These are phyloP conservation scores for Boletus edulis DNA, from an alignment of 768 basidiomycete species.

Conservation along the genomic window DNA sequence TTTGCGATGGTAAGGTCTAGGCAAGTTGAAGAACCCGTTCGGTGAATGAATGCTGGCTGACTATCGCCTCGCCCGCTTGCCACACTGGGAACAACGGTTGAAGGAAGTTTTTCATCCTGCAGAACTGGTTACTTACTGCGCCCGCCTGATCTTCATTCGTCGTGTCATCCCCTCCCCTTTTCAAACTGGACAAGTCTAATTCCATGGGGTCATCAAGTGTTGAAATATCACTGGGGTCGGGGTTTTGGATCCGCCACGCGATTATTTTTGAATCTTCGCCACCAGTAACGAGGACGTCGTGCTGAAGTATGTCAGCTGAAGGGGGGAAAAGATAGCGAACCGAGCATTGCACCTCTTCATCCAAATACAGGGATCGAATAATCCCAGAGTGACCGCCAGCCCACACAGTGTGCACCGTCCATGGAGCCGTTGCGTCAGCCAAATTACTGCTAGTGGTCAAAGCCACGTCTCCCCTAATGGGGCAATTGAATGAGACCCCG, in stretches of 20 bases:
- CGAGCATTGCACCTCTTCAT: conserved; percentile 42
- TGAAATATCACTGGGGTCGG: background rate
- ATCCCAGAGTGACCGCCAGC: conserved; percentile 54
- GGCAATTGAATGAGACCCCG: background rate
- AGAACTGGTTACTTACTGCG: conserved; percentile 13
- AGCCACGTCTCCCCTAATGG: conserved; percentile 54
- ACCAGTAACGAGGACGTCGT: conserved; percentile 43
- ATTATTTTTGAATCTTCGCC: conserved; percentile 51
- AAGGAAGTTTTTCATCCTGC: background rate
- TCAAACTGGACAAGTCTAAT: conserved; percentile 7
- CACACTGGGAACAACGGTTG: conserved; percentile 8
- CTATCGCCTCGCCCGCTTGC: conserved; percentile 22
- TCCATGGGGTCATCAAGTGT: conserved; percentile 9
- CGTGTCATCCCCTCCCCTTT: conserved; percentile 24
- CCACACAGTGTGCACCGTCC: conserved; percentile 54
- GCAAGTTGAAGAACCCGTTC: background rate
- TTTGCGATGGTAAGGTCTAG: background rate
- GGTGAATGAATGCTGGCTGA: background rate
- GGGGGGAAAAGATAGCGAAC: background rate
- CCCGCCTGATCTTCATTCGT: conserved; percentile 10
- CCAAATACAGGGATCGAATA: conserved; percentile 55
- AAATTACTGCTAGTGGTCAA: conserved; percentile 47
- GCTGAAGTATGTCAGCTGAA: conserved; percentile 27
- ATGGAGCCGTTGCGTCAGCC: conserved; percentile 38
- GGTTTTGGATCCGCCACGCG: conserved; percentile 35